Base-by-base conservation (phyloP, 495 filamentous ascomycete species). In the Neurospora tetraspora region DNA sequence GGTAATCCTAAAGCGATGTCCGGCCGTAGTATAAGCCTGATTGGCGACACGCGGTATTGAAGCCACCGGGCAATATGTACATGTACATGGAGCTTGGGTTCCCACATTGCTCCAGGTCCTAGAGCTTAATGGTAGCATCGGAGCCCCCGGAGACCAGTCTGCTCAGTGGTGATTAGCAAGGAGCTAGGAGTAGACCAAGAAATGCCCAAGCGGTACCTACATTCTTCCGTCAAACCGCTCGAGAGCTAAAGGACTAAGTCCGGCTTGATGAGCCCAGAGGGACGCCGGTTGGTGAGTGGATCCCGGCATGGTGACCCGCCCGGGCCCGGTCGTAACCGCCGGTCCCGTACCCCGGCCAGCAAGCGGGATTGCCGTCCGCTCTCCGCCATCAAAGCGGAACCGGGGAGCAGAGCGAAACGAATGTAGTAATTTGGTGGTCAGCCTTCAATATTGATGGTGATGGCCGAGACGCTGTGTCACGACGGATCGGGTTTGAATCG, bases 101-200 rank as follows among this genome's bases (percentile, higher is more conserved):
- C 7, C 73, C 71, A 61, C 77, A 78, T 43, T 84, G 80, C 61
- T 95, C 91, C 11, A 97, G 88, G 80, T 97, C 91, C 93, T 93
- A 97, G 20, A 97, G 80, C 68, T 87, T 88, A 73, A 97, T 89
- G 4, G 90, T 90, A 38, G 89, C 91, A 73, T 96, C 91, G 31
- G 91, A 89, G 36, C 93, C 93, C 5, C 92, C 94, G 34, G 94
- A 96, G 16, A 97, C 82, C 75, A 97, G 86, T 77, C 91, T 94
- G 73, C 43, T 34, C 53, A n/a, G 11, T 4, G 36, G 68, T 27
- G 14, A 10, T 23, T 10, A 23, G 18, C 53, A 31, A 68, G 27
- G 23, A 39, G 34, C 31, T 9, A 37, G 23, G 34, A 72, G 23
- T 36, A 42, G 47, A 69, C 43, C 11, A 53, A 39, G 31, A 31